Evolutionary conservation across 306 rosid species (phyloP), one percentile per base, ranked within the genome.

Genomic region (Parietaria judaica): DNA sequence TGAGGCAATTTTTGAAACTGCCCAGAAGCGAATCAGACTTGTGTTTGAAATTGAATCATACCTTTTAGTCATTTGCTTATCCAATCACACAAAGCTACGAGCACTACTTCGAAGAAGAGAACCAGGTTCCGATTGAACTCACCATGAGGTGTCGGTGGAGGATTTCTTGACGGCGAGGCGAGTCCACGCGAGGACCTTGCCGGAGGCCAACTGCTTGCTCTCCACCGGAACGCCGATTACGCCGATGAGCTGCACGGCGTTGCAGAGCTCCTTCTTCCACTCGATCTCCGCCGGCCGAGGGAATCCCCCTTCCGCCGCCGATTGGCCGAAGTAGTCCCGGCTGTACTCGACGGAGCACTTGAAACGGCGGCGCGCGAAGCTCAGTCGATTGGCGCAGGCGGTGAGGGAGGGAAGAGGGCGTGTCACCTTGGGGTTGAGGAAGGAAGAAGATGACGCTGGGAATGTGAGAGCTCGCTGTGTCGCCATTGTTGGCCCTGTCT

Each of bases 201-300:
- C 96, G 14, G 96, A 80, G 14, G 96, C 76, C 4, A 84, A 66
- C 68, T 86, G 83, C 79, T 81, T 94, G 69, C 83, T 81, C 56
- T 88, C 97, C 37, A 88, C 77, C 13, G 86, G 82, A 43, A 67
- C n/a, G 1, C 84, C 86, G n/a, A 88, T 89, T 37, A 68, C 61
- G 65, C 97, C 97, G 46, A 92, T 88, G 65, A 92, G 85, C 47
- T 70, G 85, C 56, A 88, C 90, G 41, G 87, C 66, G 70, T 92
- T 92, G 36, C 86, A 76, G 7, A 86, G 85, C 63, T 92, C 99
- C 76, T 88, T 92, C 68, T 73, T 81, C 99, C 99, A 92, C n/a
- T 62, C 86, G 61, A 92, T 76, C 78, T 84, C 96, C 2, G 83
- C 3, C 11, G 95, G 99, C 61, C 73, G 82, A 49, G 90, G 84